phyloP scores from a whole-genome alignment of 2,329 filamentous ascomycete genomes.

The Colletotrichum neosansevieriae region DNA sequence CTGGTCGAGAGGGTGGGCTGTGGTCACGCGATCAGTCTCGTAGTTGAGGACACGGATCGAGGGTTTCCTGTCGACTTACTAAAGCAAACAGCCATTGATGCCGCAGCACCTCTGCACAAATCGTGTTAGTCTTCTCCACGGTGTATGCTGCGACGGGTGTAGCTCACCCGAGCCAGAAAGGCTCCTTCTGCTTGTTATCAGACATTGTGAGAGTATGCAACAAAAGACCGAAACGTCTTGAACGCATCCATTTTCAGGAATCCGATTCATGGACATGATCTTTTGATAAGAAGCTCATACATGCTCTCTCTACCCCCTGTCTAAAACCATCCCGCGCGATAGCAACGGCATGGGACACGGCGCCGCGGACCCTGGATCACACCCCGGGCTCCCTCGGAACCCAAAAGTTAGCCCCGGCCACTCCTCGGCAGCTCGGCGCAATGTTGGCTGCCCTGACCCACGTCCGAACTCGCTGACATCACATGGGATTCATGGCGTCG shows the following conservation, averaged over 20 bases:
- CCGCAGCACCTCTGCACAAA: constrained; percentile 53
- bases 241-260: not conserved
- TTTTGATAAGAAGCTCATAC: constrained; percentile 26
- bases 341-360: constrained; percentile 6
- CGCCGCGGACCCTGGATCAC: constrained; percentile 14
- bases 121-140: constrained; percentile 9
- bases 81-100: constrained; percentile 60
- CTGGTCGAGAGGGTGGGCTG: constrained; percentile 59
- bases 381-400: constrained; percentile 2
- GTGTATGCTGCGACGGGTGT: accelerated
- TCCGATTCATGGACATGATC: constrained; percentile 12
- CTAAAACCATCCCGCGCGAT: constrained; percentile 1
- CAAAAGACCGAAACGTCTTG: not conserved
- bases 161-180: constrained; percentile 59
- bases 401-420: constrained; percentile 35
- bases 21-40: not conserved
- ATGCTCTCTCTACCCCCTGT: not conserved
- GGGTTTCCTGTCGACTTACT: constrained; percentile 47
- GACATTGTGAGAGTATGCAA: constrained; percentile 15
- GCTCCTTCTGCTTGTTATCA: constrained; percentile 51
- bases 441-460: constrained; percentile 16
- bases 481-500: constrained; percentile 25
- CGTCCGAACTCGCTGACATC: constrained; percentile 30
- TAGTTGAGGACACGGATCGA: not conserved
- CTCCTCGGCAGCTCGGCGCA: constrained; percentile 29